Base-by-base conservation (phyloP, 129 eudicot species). In the Ambrosia trifida region DNA sequence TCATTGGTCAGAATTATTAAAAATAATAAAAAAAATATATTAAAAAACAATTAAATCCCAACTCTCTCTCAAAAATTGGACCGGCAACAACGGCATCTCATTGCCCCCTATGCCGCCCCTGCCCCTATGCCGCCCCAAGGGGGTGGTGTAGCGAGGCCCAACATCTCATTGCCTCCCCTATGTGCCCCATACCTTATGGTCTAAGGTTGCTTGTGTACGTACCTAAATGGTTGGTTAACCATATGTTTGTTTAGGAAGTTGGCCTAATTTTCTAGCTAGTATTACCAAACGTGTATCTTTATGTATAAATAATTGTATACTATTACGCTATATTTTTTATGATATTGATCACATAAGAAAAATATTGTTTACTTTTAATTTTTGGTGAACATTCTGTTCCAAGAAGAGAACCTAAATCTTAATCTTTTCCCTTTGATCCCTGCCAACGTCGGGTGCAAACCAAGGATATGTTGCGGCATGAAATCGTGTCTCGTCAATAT, bases 401-500 rank as follows among this genome's bases (percentile, higher is more conserved):
- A 74, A 69, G 57, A 74, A 31, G 96, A 84, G 57, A 93, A 67
- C 51, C 67, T 79, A 60, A 92, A 54, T 45, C 96, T 72, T 74
- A 94, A 78, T 74, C 89, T 82, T 78, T 80, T 89, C 96, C 95
- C 89, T 79, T 79, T 85, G 77, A 86, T 82, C 49, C 67, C 69
- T 40, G 47, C 78, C 84, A 89, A 72, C 58, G 10, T 45, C 3
- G 98, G 98, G 69, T 90, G 89, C 82, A 90, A 77, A 70, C 83
- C 88, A 69, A 89, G 72, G 69, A 89, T 85, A 72, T 93, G 96
- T 67, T 89, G 89, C 1, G 98, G 92, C 96, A 89, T 87, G 82
- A 93, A 93, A 76, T 93, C 98, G 52, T 93, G 98, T 84, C 96
- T 85, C 4, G 98, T 93, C 78, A 93, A 80, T 82, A 93, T 87